These are phyloP conservation scores for Epicoccum nigrum DNA, from an alignment of 2,329 filamentous ascomycete species.

Conservation along the genomic window DNA sequence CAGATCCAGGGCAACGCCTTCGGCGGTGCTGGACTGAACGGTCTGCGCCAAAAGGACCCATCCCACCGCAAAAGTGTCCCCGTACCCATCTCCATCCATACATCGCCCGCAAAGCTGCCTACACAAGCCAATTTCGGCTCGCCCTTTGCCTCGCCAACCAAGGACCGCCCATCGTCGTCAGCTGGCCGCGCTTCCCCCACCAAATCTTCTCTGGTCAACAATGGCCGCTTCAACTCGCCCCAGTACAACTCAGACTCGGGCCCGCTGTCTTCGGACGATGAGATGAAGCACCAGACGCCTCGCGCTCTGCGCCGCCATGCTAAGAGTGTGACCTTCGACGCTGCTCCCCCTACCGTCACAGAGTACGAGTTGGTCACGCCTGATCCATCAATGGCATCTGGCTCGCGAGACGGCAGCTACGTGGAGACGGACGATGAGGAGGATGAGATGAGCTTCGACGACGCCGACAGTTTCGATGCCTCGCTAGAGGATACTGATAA, in stretches of 20 bases:
- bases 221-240: constrained; percentile 60
- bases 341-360: constrained; percentile 89
- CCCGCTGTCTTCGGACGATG: constrained; percentile 53
- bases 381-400: constrained; percentile 87
- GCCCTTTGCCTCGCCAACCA: constrained; percentile 29
- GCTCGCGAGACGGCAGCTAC: constrained; percentile 90
- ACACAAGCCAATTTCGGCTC: constrained; percentile 50
- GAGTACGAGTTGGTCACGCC: constrained; percentile 99
- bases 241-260: constrained; percentile 47
- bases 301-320: constrained; percentile 79
- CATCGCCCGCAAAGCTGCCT: constrained; percentile 65
- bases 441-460: constrained; percentile 69
- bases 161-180: constrained; percentile 30
- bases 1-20: constrained; percentile 74
- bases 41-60: constrained; percentile 43
- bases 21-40: constrained; percentile 62
- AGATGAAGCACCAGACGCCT: constrained; percentile 65
- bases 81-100: constrained; percentile 62
- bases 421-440: constrained; percentile 68
- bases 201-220: constrained; percentile 84
- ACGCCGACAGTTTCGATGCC: constrained; percentile 92
- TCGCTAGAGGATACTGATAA: constrained; percentile 95
- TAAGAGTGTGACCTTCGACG: constrained; percentile 97
- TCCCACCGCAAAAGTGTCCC: constrained; percentile 64
- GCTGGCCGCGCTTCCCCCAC: constrained; percentile 71